phyloP scores from a whole-genome alignment of 2,329 filamentous ascomycete species.

The Trichocomaceae sp. region DNA sequence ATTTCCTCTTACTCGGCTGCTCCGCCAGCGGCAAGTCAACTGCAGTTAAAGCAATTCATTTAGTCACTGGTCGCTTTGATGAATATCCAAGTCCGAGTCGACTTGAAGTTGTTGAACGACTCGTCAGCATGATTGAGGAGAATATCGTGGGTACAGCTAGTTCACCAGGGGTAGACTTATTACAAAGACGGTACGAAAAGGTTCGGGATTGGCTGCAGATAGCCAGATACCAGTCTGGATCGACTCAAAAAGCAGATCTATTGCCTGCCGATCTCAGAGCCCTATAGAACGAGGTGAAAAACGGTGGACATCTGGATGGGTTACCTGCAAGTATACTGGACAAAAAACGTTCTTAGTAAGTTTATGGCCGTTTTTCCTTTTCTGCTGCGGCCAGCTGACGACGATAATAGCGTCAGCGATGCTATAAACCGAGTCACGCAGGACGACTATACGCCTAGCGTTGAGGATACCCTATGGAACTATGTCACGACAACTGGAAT shows the following conservation, averaged over 20 bases:
- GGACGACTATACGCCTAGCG: not conserved
- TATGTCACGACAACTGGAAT: not conserved
- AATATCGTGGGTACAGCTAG: not conserved
- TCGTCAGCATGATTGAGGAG: not conserved
- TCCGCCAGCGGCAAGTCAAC: not conserved
- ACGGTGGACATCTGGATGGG: not conserved
- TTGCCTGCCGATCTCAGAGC: not conserved
- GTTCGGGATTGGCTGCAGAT: not conserved
- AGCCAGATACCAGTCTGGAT: not conserved
- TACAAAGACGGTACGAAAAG: not conserved
- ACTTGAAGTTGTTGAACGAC: not conserved
- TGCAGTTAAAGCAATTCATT: not conserved
- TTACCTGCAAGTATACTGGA: not conserved
- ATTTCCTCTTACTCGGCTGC: not conserved
- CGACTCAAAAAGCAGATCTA: not conserved
- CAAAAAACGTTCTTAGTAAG: not conserved
- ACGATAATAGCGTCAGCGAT: not conserved
- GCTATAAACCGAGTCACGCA: not conserved
- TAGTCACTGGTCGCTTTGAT: not conserved
- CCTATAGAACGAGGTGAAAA: not conserved
- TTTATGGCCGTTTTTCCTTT: not conserved
- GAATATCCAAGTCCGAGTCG: not conserved
- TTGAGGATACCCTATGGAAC: not conserved
- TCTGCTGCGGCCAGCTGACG: not conserved
- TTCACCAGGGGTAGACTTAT: not conserved